Base-by-base conservation (phyloP, 306 rosid species). In the Spatholobus suberectus region DNA sequence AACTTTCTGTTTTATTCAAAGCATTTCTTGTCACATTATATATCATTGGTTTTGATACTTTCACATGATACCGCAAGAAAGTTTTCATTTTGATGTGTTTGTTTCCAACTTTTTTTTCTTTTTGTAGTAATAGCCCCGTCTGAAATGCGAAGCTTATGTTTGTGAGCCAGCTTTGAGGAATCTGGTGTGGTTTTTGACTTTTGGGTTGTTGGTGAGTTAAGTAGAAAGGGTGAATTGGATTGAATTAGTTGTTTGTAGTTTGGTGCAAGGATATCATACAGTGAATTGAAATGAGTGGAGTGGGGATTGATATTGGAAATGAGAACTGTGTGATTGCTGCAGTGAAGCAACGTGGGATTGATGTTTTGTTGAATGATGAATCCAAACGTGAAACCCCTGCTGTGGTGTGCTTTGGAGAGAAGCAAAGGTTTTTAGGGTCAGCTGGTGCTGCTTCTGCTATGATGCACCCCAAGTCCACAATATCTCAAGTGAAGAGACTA, bases 221-320 rank as follows among this genome's bases (percentile, higher is more conserved):
- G 80, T 62, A 51, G 57, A 76, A 44, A 34, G 54, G 46, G 75
- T 29, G 9, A 78, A 79, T 71, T 75, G 72, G 75, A 47, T 68
- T 79, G 18, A 68, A 44, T 35, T 68, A n/a, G 82, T 72, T 51
- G 32, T 51, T 76, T 58, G 40, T 70, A 13, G 67, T 46, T 75
- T 76, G 26, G 77, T 55, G 62, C 10, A 78, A 79, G 47, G 38
- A 57, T 10, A 40, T 13, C 4, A 35, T 6, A 5, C 26, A 43
- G 75, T 70, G 46, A 85, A 83, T 61, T 34, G 84, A 83, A 77
- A 94, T 94, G 99, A 94, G 94, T 78, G 97, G 88, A 65, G 92
- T 96, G 81, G 99, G 99, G 46, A 90, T 94, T 89, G 99, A 96
- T 85, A 79, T 96, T 83, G 99, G 99, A 68, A 96, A 96, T 65